Base-by-base conservation (phyloP, 345 rosid genomes). In the Brassica nigra region DNA sequence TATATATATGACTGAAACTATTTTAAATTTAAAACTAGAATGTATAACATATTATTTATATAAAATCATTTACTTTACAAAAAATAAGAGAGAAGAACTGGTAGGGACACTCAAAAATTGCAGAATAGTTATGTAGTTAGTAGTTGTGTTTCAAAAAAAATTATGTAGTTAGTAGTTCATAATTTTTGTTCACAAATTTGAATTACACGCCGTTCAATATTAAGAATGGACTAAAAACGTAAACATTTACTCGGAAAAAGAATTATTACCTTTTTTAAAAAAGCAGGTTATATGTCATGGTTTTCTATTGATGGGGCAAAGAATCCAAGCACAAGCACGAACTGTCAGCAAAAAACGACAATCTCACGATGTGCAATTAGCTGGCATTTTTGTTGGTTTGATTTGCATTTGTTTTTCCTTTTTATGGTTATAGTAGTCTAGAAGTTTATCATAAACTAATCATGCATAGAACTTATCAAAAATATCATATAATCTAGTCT, bases 311-410 rank as follows among this genome's bases (percentile, higher is more conserved):
- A 62, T 55, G 69, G 34, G 62, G 28, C 5, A 42, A 44, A 61
- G 62, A 30, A 69, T 47, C 80, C 69, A 69, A 69, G 54, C 54
- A 47, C 9, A 61, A 12, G 7, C 70, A 69, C 28, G 20, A 30
- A 62, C 6, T 70, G 20, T 69, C 28, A 62, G 37, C 70, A 34
- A 57, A 62, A 71, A 63, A 49, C 54, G 54, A 70, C 80, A 77
- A 76, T 5, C 52, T 47, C 33, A 59, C 68, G 20, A 11, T 44
- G 8, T 36, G 29, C 44, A 31, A 10, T 33, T 62, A 70, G 80
- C 70, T 77, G 75, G 75, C 75, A 62, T 62, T 37, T 77, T 47
- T 49, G 18, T 77, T 62, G 52, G 8, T 69, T 31, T 69, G 1
- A 47, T 69, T 20, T 61, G 27, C 75, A 9, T 12, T 0, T 34